Evolutionary conservation across 345 rosid species (phyloP), one percentile per base, ranked within the genome.

Genomic region (Euphorbia peplus): DNA sequence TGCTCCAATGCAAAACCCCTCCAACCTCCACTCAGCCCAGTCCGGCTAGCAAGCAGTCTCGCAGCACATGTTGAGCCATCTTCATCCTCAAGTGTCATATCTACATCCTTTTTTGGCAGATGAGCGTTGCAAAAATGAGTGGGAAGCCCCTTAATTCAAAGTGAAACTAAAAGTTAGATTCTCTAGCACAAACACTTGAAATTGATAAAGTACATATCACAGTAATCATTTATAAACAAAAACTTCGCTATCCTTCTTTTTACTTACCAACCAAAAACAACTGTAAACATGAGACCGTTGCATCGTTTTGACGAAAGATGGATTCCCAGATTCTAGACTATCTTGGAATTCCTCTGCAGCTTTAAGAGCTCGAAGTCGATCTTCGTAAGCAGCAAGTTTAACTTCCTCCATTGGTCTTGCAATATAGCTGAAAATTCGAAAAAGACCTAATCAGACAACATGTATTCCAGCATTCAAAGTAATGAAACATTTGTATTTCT

Each of bases 271-370:
- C 92, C 92, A 85, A 63, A 84, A 88, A 60, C 88, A 85, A 67
- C 88, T 84, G 59, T 82, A 85, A 84, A 88, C 93, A 70, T 88
- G 93, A 58, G 93, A 88, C 67, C 88, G 81, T 59, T 86, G 75
- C 93, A 88, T 86, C 56, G 86, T 83, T 74, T 88, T 88, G 50
- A 84, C 80, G 72, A 88, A 84, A 51, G 81, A 74, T 44, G 90
- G 90, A 51, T 78, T 69, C 51, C 70, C 73, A 37, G 86, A 78
- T 56, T 63, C 67, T 14, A 88, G 67, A 15, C 52, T 39, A 60
- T 66, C 62, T 54, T 81, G 83, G 50, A 85, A 76, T 28, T 79
- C 61, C 79, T 84, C 84, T 10, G 90, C 88, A 48, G 62, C 85
- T 56, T 60, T 71, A 3, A 67, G 15, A 62, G 87, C 84, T 21